Evolutionary conservation across 176 grass and related monocot genomes (phyloP).

Genomic region (Oryza meridionalis): DNA sequence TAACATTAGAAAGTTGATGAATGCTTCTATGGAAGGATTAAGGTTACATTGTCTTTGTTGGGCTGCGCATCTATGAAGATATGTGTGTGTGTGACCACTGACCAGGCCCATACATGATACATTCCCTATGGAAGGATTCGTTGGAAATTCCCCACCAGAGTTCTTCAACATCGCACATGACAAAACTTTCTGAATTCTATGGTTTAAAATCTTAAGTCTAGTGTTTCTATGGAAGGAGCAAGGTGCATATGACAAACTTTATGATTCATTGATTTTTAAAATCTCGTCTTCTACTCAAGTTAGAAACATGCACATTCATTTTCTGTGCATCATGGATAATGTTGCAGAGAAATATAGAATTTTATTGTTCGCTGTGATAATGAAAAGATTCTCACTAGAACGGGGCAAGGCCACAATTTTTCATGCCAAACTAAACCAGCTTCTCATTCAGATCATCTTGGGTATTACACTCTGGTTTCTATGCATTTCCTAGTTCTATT

Average conservation of each 20-base stretch:
- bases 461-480: too few relatives aligned
- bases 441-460: neutral
- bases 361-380: neutral
- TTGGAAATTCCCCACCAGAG: neutral
- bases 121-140: neutral
- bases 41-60: neutral
- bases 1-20: neutral
- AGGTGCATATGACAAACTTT: too few relatives aligned
- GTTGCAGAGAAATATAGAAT: neutral
- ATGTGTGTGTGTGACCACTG: neutral
- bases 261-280: too few relatives aligned
- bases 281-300: too few relatives aligned
- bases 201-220: neutral
- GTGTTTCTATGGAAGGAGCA: neutral
- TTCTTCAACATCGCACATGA: neutral
- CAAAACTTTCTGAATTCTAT: neutral
- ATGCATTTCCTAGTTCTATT: neutral
- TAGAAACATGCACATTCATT: too few relatives aligned
- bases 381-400: neutral
- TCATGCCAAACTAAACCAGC: neutral
- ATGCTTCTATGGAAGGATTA: neutral
- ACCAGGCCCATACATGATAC: neutral
- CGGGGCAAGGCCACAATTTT: neutral
- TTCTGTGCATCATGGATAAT: too few relatives aligned
- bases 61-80: neutral